Evolutionary conservation across 202 grass and related monocot genomes (phyloP).

Genomic region (Zoysia matrella): DNA sequence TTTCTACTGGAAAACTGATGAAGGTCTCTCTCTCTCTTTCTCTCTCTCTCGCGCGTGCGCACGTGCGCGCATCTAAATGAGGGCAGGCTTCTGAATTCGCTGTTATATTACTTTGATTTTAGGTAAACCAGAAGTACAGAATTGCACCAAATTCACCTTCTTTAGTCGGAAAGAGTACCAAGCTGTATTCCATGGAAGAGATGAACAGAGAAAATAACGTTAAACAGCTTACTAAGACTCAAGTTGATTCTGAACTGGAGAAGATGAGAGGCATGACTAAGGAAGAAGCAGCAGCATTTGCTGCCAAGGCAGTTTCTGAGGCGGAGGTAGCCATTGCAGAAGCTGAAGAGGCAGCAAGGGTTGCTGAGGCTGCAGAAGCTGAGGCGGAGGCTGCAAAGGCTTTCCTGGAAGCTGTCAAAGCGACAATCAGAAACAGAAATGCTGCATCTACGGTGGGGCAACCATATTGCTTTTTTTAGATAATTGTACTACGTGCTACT

Average conservation of each 20-base stretch:
- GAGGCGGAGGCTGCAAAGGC: slow-evolving; percentile 70
- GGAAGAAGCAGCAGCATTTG: slow-evolving; percentile 74
- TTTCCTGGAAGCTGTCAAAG: slow-evolving; percentile 67
- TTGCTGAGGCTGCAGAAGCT: slow-evolving; percentile 72
- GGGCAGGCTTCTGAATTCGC: neutral
- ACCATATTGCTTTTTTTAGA: slow-evolving; percentile 39
- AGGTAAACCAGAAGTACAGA: slow-evolving; percentile 83
- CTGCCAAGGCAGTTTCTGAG: slow-evolving; percentile 82
- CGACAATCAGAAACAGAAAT: slow-evolving; percentile 68
- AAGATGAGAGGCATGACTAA: slow-evolving; percentile 62
- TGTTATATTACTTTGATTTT: slow-evolving; percentile 47
- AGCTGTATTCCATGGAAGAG: slow-evolving; percentile 36
- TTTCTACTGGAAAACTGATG: slow-evolving; percentile 69
- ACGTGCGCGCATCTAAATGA: neutral
- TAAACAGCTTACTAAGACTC: slow-evolving; percentile 53
- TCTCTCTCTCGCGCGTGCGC: neutral
- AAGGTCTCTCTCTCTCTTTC: slow-evolving; percentile 45
- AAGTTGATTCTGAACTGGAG: slow-evolving; percentile 62
- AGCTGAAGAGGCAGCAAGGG: slow-evolving; percentile 79
- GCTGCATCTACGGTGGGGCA: slow-evolving; percentile 50
- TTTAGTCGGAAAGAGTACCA: slow-evolving; percentile 46
- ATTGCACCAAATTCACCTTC: slow-evolving; percentile 57
- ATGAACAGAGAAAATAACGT: slow-evolving; percentile 44
- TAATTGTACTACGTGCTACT: neutral
- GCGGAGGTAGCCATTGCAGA: slow-evolving; percentile 73